Evolutionary conservation across 1,139 yeast species (phyloP), one percentile per base, ranked within the genome.

Genomic region (Lodderomyces margitis): DNA sequence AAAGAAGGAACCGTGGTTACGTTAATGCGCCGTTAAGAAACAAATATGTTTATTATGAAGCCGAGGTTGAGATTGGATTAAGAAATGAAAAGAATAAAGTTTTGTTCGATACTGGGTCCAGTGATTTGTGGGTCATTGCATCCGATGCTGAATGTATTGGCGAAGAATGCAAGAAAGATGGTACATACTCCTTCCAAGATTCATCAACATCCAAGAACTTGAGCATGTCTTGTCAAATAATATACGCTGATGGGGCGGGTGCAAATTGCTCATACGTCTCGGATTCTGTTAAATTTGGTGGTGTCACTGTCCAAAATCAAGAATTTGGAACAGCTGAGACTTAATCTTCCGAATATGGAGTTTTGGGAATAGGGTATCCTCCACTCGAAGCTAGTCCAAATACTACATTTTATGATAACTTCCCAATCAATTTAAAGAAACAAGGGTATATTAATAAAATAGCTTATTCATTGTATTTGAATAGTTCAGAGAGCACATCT

Each of bases 251-350:
- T 38, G 42, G 44, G 2, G 36, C 49, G 21, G 37, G 41, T 34
- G 63, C 84, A 38, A 74, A 77, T 58, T 71, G 78, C 44, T 61
- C 70, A 43, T 82, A 87, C 87, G 70, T 80, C 38, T 58, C 67
- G 46, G 78, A 86, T 49, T 37, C 40, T 46, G 27, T 53, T 14
- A 34, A 28, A 12, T 36, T 54, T 4, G 47, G 52, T 12, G 51
- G 46, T 28, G 36, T 43, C 17, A 36, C 38, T 2, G 40, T 47
- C 21, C 37, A 28, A 10, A 21, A 21, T 15, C 49, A 48, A 14
- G 55, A 43, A 59, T 68, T 79, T 55, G 84, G 79, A 4, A 62
- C 75, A 24, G 81, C 74, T 23, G 65, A 67, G 46, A 46, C 56
- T 11, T 59, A 75, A 9, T 62, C 69, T 15, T 62, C 68, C 11